Base-by-base conservation (phyloP, 148 eudicot species). In the Vaccinium vitisidaea region DNA sequence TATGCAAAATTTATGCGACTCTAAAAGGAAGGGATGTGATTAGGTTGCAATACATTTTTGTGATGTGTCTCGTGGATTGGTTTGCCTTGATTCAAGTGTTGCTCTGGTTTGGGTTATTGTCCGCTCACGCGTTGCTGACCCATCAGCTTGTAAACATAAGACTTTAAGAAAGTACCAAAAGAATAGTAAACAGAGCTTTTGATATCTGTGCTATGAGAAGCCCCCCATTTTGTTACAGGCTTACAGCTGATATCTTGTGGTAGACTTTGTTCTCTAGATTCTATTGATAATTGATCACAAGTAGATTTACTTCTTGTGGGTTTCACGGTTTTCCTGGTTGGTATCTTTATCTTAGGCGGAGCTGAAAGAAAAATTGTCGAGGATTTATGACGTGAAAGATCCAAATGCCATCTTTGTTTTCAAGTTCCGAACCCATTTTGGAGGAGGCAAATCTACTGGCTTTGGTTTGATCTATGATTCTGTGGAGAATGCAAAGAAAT, bases 401-500 rank as follows among this genome's bases (percentile, higher is more conserved):
- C 39, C 39, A 36, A 36, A 36, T 36, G 39, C 39, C 39, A 36
- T 36, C 39, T 36, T 36, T 36, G 39, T 36, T 36, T 36, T 36
- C 39, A 36, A 36, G 39, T 36, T 36, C 39, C 39, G 39, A 3
- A 36, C 39, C 3, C 39, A 36, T 36, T 36, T 36, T 36, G 39
- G 39, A 36, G 39, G 39, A 36, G 39, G 39, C 39, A 36, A 36
- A 36, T 36, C 39, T 36, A 36, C 39, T 36, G 39, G 39, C 39
- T 36, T 36, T 36, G 39, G 39, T 36, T 36, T 36, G 39, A 18
- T 55, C 84, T 63, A 25, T 92, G 39, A 94, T 78, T 90, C 94
- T 23, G 93, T 92, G 18, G 95, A 94, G 82, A 94, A 87, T 85
- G 98, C 98, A 5, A 94, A 94, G 94, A 94, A 94, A 80, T 94